phyloP scores from a whole-genome alignment of 768 basidiomycete species.

The Chalciporus pseudorubinellus region DNA sequence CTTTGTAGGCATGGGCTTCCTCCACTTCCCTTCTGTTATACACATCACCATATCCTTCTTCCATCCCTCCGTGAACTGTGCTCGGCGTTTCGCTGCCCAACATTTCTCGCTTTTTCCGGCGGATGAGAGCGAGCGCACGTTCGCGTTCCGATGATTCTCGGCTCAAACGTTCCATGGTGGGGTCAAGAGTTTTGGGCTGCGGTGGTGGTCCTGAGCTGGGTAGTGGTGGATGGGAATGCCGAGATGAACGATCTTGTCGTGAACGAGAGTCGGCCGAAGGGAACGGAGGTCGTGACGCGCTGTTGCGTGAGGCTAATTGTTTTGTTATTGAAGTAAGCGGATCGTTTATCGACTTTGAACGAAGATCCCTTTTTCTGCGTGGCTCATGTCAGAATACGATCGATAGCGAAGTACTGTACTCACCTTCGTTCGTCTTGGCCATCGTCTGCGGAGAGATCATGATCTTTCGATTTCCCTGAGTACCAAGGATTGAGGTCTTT shows the following conservation, averaged over 20 bases:
- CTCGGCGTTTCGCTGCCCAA: slow-evolving; percentile 69
- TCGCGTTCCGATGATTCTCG: slow-evolving; percentile 76
- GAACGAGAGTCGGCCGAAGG: slow-evolving; percentile 15
- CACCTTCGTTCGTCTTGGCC: slow-evolving; percentile 37
- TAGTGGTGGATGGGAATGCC: slow-evolving; percentile 6
- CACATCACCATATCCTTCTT: slow-evolving; percentile 61
- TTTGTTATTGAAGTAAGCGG: slow-evolving; percentile 73
- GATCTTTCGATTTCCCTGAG: slow-evolving; percentile 30
- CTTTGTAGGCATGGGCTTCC: slow-evolving; percentile 57
- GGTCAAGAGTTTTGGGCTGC: slow-evolving; percentile 37
- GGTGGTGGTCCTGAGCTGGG: not conserved
- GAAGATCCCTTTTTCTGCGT: slow-evolving; percentile 58
- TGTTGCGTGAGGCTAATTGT: slow-evolving; percentile 48
- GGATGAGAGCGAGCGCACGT: slow-evolving; percentile 70
- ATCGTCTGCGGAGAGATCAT: slow-evolving; percentile 29
- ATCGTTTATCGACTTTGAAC: slow-evolving; percentile 61
- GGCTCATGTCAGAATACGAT: not conserved
- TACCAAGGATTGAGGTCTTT: slow-evolving; percentile 88
- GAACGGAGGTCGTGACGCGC: slow-evolving; percentile 18
- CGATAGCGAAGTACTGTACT: not conserved
- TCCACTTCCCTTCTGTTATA: slow-evolving; percentile 71
- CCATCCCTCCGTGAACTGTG: slow-evolving; percentile 47
- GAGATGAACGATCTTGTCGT: slow-evolving; percentile 15
- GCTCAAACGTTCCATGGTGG: slow-evolving; percentile 53
- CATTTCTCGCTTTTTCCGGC: slow-evolving; percentile 61